Base-by-base conservation (phyloP, 2,329 filamentous ascomycete species). In the Epicoccum sorghinum region DNA sequence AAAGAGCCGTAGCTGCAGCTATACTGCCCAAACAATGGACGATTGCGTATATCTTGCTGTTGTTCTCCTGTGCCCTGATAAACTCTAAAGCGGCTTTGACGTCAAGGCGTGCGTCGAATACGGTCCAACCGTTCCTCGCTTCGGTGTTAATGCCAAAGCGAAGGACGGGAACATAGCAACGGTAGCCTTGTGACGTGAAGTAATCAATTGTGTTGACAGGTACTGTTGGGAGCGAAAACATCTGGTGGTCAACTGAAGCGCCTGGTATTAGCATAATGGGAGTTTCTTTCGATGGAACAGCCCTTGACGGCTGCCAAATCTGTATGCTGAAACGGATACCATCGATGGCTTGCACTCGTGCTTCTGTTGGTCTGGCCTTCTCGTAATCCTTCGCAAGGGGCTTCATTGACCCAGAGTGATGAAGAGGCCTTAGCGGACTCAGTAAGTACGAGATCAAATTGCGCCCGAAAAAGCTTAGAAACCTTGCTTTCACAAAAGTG, bases 1-100 rank as follows among this genome's bases (percentile, higher is more conserved):
- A 78, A 1, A 89, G 75, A n/a, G 84, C 86, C 4, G 78, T 74
- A 0, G 82, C 74, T 47, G 84, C 78, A 1, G 85, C 83, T 0
- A 88, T 83, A 38, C 83, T 82, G 24, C 86, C 86, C 78, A 86
- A 83, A 69, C 86, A 89, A 71, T 89, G 86, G 1, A 82, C 79
- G 32, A 88, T 78, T 3, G 80, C 79, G 68, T 88, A 88, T 32
- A 85, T 44, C 77, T 78, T 22, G 69, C 61, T 57, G 22, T 51
- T 65, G 10, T 13, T n/a, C 27, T 62, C 54, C 29, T 43, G 27
- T 8, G 72, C 52, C 5, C 83, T 80, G 48, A 88, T 83, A 58
- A 77, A 76, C 55, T 83, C 75, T 8, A 87, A 70, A 32, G 80
- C 82, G 3, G 85, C 85, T 40, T 73, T 77, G 38, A 88, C 77